Percentiles rank a stretch among this genome's conserved stretches.
phyloP scores from a whole-genome alignment of 2,329 filamentous ascomycete genomes.

The Chaetoscypha palmicola region DNA sequence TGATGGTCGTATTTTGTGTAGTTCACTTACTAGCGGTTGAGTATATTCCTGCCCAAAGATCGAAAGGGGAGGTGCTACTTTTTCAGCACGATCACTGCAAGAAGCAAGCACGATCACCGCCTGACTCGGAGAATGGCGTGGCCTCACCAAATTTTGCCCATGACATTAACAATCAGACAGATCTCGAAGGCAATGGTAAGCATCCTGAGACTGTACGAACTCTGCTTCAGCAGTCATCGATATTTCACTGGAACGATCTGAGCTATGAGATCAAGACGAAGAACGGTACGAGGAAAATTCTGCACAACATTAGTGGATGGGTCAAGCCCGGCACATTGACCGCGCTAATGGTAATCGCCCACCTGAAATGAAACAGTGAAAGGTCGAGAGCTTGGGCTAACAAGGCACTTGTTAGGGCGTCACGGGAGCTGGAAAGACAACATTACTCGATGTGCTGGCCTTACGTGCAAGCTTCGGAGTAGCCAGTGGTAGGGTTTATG shows the following conservation, averaged over 20 bases:
- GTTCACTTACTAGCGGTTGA: slow-evolving; percentile 59
- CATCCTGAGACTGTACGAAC: slow-evolving; percentile 58
- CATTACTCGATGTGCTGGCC: slow-evolving; percentile 75
- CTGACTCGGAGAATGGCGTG: not conserved
- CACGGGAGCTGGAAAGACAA: slow-evolving; percentile 77
- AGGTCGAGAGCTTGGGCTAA: too few species aligned
- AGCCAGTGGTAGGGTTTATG: slow-evolving; percentile 71
- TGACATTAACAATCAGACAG: not conserved
- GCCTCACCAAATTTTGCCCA: not conserved
- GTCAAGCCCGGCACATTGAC: slow-evolving; percentile 64
- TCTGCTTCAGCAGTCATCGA: slow-evolving; percentile 44
- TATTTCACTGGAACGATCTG: slow-evolving; percentile 30
- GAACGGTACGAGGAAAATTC: slow-evolving; percentile 48
- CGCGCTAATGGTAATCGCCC: slow-evolving; percentile 45
- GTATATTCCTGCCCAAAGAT: slow-evolving; percentile 47
- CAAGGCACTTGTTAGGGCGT: slow-evolving; percentile 26
- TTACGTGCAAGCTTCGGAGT: slow-evolving; percentile 78
- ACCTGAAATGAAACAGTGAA: not conserved
- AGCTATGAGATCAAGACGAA: slow-evolving; percentile 72
- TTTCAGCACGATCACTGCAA: slow-evolving; percentile 56
- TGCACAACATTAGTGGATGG: slow-evolving; percentile 61
- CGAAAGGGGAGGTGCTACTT: slow-evolving; percentile 68
- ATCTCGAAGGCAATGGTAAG: not conserved
- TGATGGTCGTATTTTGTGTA: slow-evolving; percentile 51
- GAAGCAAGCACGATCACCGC: not conserved